Evolutionary conservation across 2,329 filamentous ascomycete species (phyloP).

Genomic region (Verticillium alfalfae): DNA sequence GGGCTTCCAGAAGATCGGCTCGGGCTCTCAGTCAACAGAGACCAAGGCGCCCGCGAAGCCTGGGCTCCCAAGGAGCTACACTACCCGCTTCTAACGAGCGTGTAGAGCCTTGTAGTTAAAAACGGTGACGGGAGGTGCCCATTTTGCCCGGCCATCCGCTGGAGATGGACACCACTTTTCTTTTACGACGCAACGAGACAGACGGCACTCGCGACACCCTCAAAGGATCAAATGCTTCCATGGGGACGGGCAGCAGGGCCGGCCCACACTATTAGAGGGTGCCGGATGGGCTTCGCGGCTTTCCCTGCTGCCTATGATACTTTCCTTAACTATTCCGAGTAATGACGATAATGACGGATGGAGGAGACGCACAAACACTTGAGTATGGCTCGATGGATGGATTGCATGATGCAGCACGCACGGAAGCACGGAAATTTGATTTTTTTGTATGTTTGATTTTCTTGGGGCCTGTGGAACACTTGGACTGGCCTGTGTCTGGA

Average conservation of each 20-base stretch:
- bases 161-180: constrained; percentile 7
- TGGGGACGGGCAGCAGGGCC: not conserved
- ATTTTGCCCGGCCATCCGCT: not conserved
- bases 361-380: not conserved
- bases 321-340: not conserved
- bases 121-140: not conserved
- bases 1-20: constrained; percentile 70
- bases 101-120: not conserved
- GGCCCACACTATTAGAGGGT: not conserved
- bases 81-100: constrained; percentile 24
- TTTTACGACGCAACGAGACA: constrained; percentile 14
- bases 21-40: constrained; percentile 26
- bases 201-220: not conserved
- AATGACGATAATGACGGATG: constrained; percentile 1
- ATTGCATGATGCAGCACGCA: not conserved
- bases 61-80: constrained; percentile 27
- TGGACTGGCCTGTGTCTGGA: not conserved
- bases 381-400: not conserved
- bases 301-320: not conserved
- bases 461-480: not conserved
- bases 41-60: constrained; percentile 25
- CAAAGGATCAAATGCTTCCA: not conserved
- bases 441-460: not conserved
- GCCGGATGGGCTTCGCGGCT: constrained; percentile 1
- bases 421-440: not conserved